Base-by-base conservation (phyloP, 192 early-diverging fungal genomes). In the Entomortierella parvispora region DNA sequence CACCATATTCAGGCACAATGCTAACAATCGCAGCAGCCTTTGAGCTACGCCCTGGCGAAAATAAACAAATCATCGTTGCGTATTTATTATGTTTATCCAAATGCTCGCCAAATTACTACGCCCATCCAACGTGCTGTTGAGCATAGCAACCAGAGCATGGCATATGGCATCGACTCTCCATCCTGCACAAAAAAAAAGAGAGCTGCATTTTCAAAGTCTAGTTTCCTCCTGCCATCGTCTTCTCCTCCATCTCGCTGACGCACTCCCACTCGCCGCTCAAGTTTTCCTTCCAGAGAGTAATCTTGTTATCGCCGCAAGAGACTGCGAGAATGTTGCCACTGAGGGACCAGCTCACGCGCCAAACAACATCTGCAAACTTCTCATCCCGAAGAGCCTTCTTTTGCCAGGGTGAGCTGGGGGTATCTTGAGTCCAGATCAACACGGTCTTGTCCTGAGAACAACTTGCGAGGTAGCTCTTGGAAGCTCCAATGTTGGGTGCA, bases 401-500 rank as follows among this genome's bases (percentile, higher is more conserved):
- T 28, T 63, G 88, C 96, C 96, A 99, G 64, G 86, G 80, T 17
- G 86, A 78, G 26, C 29, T 81, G 40, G 83, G 83, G 23, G 81
- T 85, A 43, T 96, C 93, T 75, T 97, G 92, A 3, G 92, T 95
- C 96, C 97, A 99, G 69, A 99, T 97, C 26, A 92, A 76, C 8
- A 99, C 98, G 26, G 94, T 91, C 71, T 95, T 95, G 82, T 99
- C 98, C 92, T 99, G 97, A 33, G 95, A 97, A 82, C 96, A 97
- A 48, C 89, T 92, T 11, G 98, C 98, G 42, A 99, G 82, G 71
- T 95, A 95, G 63, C 84, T 94, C 80, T 88, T 90, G 34, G 95
- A 90, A 5, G 97, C 85, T 2, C 98, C 98, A 69, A 98, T 88
- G 78, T 92, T 96, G 23, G 98, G 98, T 31, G 98, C 97, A 84